A percentile compares a stretch with the other conserved stretches of the same genome.
phyloP scores from a whole-genome alignment of 805 yeast genomes.

The Priceomyces castillae region DNA sequence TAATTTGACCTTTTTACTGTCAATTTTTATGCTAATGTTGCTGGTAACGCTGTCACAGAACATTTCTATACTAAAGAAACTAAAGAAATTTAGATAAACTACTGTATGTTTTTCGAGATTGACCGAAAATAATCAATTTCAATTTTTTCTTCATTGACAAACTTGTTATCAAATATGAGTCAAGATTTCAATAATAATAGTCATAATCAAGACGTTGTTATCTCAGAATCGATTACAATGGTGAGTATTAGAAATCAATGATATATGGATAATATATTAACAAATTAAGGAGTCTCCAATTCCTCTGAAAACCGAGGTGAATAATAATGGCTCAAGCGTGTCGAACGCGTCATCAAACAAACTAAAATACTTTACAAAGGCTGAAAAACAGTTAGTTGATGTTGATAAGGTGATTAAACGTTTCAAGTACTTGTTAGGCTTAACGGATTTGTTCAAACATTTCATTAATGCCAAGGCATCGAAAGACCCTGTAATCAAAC shows the following conservation, averaged over 20 bases:
- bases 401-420: constrained; percentile 61
- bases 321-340: not conserved
- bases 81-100: too few species aligned
- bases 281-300: not conserved
- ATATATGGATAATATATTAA: not conserved
- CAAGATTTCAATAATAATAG: not conserved
- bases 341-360: constrained; percentile 7
- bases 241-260: not conserved
- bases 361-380: constrained; percentile 30
- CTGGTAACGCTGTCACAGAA: too few species aligned
- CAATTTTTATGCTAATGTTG: too few species aligned
- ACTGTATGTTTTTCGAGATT: not conserved
- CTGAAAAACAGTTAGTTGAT: constrained; percentile 43
- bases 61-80: too few species aligned
- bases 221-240: not conserved
- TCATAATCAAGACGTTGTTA: not conserved
- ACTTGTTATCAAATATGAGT: not conserved
- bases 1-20: too few species aligned
- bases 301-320: not conserved
- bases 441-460: constrained; percentile 65
- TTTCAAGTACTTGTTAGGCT: constrained; percentile 62
- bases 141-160: not conserved
- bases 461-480: constrained; percentile 64
- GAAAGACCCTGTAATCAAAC: constrained; percentile 54
- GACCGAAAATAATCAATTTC: not conserved